Evolutionary conservation across 2,329 filamentous ascomycete species (phyloP), one percentile per base, ranked within the genome.

Genomic region (Hymenoscyphus repandus): DNA sequence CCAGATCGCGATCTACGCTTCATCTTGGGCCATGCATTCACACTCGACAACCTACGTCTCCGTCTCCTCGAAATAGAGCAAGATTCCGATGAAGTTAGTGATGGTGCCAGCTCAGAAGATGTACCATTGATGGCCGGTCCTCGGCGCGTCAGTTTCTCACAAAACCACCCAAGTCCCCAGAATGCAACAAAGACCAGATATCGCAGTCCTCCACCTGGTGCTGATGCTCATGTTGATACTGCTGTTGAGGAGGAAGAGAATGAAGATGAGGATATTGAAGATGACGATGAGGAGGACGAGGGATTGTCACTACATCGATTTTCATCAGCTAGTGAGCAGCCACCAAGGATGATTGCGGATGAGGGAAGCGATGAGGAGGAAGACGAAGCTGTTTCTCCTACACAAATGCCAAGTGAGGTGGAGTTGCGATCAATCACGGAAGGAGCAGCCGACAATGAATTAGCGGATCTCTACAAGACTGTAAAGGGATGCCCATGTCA

Each of bases 11-110:
- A 60, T 39, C 49, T 60, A 2, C 54, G 56, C 20, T 60, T 60
- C 39, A 58, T 60, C 37, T 55, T 60, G 11, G 58, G 58, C 2
- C 58, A 60, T 42, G 58, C 58, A n/a, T 60, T 60, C 49, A 60
- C 58, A 11, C 47, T 60, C 10, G 58, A 60, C 33, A 61, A 59
- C 4, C 51, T 61, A 2, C 44, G 50, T 10, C 47, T 61, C 2
- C 55, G 57, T 1, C 48, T 61, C 33, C 54, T 52, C 3, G 57
- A 61, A 31, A 59, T 61, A 32, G 57, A 59, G 33, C 46, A 47
- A 12, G 51, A 55, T 10, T 44, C 18, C 10, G 51, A 51, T n/a
- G 11, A 6, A 15, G 22, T 13, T 11, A 20, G n/a, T 22, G 48
- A 52, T 3, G 46, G 46, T 10, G 50, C 47, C 2, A 30, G 42